Evolutionary conservation across 768 basidiomycete genomes (phyloP).

Genomic region (Boletus huronensis): DNA sequence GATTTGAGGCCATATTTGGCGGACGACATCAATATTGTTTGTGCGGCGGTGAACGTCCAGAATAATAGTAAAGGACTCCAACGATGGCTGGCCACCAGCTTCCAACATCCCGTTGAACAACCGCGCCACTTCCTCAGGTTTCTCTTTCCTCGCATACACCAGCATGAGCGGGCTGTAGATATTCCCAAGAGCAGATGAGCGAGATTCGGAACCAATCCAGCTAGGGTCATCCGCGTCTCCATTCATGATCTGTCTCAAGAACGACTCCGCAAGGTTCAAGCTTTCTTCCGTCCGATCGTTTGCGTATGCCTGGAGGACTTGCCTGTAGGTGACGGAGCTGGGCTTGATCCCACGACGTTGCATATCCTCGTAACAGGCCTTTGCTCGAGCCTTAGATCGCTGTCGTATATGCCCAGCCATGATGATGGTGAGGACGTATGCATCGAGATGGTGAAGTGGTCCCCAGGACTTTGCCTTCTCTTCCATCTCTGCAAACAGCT

Average conservation of each 20-base stretch:
- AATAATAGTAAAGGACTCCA: conserved; percentile 59
- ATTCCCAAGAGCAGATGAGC: conserved; percentile 45
- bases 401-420: conserved; percentile 67
- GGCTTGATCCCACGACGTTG: conserved; percentile 58
- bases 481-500: conserved; percentile 71
- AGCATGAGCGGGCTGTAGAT: conserved; percentile 62
- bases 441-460: conserved; percentile 43
- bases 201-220: conserved; percentile 42
- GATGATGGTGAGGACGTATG: conserved; percentile 68
- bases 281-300: conserved; percentile 46
- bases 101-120: conserved; percentile 52
- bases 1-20: conserved; percentile 66
- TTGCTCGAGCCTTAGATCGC: conserved; percentile 53
- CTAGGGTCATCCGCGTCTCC: conserved; percentile 31
- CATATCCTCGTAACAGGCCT: conserved; percentile 72
- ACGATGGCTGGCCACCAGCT: conserved; percentile 52
- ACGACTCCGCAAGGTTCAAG: conserved; percentile 60
- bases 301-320: conserved; percentile 63
- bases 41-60: conserved; percentile 69
- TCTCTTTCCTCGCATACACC: conserved; percentile 42
- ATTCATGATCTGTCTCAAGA: conserved; percentile 51
- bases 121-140: conserved; percentile 53
- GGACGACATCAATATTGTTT: conserved; percentile 51
- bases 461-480: conserved; percentile 33
- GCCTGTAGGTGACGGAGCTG: conserved; percentile 61